These are phyloP conservation scores for Phlebopus sp. DNA, from an alignment of 1,284 basidiomycete species.

Conservation along the genomic window DNA sequence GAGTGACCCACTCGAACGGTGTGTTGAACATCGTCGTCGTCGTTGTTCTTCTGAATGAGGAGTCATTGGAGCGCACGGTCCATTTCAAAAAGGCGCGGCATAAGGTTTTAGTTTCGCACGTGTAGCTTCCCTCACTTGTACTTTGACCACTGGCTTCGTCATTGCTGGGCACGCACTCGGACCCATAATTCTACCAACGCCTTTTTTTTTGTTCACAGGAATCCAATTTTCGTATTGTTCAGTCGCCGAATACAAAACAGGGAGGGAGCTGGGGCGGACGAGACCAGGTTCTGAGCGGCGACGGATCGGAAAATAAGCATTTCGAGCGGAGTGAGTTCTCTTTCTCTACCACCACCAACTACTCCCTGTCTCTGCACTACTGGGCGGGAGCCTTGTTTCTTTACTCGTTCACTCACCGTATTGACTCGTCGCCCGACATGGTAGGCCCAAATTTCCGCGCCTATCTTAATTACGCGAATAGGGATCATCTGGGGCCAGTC, in stretches of 20 bases:
- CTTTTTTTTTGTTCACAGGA: constrained; percentile 13
- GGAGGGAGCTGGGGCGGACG: constrained; percentile 13
- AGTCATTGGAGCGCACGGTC: constrained; percentile 23
- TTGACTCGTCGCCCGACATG: constrained; percentile 19
- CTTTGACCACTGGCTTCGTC: constrained; percentile 23
- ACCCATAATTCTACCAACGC: constrained; percentile 2
- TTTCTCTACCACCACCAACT: constrained; percentile 2
- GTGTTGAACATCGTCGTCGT: constrained; percentile 15
- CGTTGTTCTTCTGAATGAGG: constrained; percentile 2
- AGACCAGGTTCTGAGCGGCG: constrained; percentile 34
- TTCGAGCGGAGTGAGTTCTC: constrained; percentile 36
- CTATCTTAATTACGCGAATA: constrained; percentile 32
- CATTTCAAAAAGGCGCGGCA: constrained; percentile 26
- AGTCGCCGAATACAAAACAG: constrained; percentile 12
- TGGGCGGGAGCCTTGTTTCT: too few relatives aligned
- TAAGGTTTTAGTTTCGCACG: constrained; percentile 33
- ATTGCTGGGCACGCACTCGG: constrained; percentile 5
- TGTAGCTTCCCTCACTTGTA: constrained; percentile 26
- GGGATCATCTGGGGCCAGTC: constrained; percentile 20
- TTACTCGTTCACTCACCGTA: constrained; percentile 1
- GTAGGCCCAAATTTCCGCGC: constrained; percentile 17
- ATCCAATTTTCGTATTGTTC: constrained; percentile 3
- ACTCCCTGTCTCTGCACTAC: not conserved
- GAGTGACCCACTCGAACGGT: constrained; percentile 1
- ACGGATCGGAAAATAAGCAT: constrained; percentile 35